These are phyloP conservation scores for Mercurialis annua DNA, from an alignment of 345 rosid genomes.

Conservation along the genomic window DNA sequence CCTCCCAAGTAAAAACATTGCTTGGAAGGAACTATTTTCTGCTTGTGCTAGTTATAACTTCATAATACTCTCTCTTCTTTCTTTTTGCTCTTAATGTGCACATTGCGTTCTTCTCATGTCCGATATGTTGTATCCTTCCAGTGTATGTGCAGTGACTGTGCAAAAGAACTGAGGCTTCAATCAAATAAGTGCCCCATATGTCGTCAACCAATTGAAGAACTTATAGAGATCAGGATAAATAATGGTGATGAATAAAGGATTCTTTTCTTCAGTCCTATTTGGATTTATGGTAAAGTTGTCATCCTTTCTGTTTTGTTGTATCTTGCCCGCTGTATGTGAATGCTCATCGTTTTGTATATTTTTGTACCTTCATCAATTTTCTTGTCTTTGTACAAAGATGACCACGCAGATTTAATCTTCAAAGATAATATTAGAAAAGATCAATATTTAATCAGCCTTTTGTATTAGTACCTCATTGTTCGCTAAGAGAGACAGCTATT, in stretches of 20 bases:
- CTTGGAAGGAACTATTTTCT: background rate
- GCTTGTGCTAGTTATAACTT: background rate
- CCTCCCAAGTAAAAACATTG: background rate
- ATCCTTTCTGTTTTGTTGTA: background rate
- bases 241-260: slow-evolving; percentile 37
- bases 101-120: slow-evolving; percentile 10
- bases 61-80: background rate
- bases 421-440: background rate
- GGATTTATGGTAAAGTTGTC: slow-evolving; percentile 25
- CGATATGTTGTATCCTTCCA: slow-evolving; percentile 29
- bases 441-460: background rate
- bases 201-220: slow-evolving; percentile 70
- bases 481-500: background rate
- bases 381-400: slow-evolving; percentile 15
- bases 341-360: slow-evolving; percentile 8
- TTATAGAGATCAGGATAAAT: slow-evolving; percentile 74
- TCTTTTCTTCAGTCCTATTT: slow-evolving; percentile 28
- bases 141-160: slow-evolving; percentile 86
- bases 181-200: slow-evolving; percentile 92
- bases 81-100: background rate
- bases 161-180: slow-evolving; percentile 70
- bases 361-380: slow-evolving; percentile 1
- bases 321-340: background rate
- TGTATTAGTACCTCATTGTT: background rate
- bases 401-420: slow-evolving; percentile 3